A percentile compares a stretch with the other conserved stretches of the same genome.
phyloP scores from a whole-genome alignment of 192 early-diverging fungal species.

The Podila epicladia region DNA sequence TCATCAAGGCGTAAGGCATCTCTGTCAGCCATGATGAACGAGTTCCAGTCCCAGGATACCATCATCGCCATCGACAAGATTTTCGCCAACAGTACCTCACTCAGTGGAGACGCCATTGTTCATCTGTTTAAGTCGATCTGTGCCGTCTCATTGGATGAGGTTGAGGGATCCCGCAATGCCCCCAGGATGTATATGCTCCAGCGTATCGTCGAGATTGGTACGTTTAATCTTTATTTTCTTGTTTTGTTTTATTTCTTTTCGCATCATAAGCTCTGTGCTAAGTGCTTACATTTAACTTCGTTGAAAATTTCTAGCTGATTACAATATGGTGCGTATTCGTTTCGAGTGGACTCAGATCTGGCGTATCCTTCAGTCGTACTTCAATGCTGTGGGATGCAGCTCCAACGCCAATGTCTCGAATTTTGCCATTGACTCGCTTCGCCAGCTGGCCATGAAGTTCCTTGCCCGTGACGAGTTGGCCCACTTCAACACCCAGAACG shows the following conservation, averaged over 20 bases:
- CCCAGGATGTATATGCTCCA: slow-evolving; percentile 92
- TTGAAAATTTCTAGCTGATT: slow-evolving; percentile 66
- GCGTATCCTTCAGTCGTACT: slow-evolving; percentile 83
- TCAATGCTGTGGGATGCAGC: slow-evolving; percentile 87
- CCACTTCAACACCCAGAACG: slow-evolving; percentile 92
- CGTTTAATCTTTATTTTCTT: neutral
- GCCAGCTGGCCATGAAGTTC: slow-evolving; percentile 96
- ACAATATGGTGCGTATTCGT: slow-evolving; percentile 96
- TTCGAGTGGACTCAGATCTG: slow-evolving; percentile 96
- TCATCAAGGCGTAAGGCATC: slow-evolving; percentile 46
- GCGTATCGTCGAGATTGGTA: slow-evolving; percentile 90
- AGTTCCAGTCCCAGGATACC: slow-evolving; percentile 78
- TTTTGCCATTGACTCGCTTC: slow-evolving; percentile 91
- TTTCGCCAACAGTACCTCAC: slow-evolving; percentile 79
- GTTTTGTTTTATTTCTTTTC: too few species aligned
- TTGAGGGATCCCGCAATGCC: slow-evolving; percentile 66
- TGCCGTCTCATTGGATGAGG: slow-evolving; percentile 89
- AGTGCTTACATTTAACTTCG: neutral
- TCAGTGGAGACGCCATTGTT: slow-evolving; percentile 86
- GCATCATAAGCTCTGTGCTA: neutral
- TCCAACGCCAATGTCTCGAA: slow-evolving; percentile 78
- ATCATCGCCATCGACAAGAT: slow-evolving; percentile 90
- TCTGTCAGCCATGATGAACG: slow-evolving; percentile 59
- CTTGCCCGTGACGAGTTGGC: slow-evolving; percentile 94
- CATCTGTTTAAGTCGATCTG: slow-evolving; percentile 90